Evolutionary conservation across 2,329 filamentous ascomycete species (phyloP).

Genomic region (Phaeosphaeria sp.): DNA sequence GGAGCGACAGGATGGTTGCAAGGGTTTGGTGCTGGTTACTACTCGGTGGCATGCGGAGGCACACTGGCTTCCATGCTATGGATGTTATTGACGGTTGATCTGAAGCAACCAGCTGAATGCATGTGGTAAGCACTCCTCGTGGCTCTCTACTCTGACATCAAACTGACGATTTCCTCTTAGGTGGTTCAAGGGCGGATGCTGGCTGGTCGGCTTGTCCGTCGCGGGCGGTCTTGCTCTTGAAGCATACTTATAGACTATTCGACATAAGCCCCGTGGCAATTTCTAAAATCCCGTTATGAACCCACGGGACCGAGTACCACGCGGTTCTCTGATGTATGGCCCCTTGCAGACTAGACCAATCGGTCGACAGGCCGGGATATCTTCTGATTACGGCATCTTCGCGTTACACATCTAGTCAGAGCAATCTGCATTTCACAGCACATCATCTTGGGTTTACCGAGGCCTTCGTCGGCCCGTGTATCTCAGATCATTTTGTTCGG

Average conservation of each 20-base stretch:
- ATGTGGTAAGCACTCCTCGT: not conserved
- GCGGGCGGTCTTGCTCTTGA: not conserved
- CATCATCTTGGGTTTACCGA: not conserved
- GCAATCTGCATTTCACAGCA: not conserved
- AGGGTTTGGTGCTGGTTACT: not conserved
- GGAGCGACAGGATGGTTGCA: not conserved
- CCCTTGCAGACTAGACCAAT: not conserved
- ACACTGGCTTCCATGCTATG: not conserved
- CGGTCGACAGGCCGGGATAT: not conserved
- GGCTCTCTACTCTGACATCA: not conserved
- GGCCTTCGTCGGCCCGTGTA: not conserved
- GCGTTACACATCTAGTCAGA: not conserved
- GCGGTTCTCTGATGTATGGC: not conserved
- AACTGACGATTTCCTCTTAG: not conserved
- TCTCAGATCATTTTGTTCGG: not conserved
- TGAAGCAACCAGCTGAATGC: not conserved
- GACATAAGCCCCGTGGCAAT: not conserved
- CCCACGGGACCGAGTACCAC: too few species aligned
- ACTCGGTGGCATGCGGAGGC: constrained; percentile 1
- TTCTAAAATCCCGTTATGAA: too few species aligned
- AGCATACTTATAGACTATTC: not conserved
- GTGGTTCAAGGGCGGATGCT: not conserved
- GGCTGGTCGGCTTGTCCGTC: not conserved
- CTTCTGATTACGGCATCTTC: not conserved
- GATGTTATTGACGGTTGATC: not conserved